Percentiles rank a stretch among this genome's conserved stretches.
Conservation (phyloP, 108 stramenopile species). For the Nitzschia sp. region DNA sequence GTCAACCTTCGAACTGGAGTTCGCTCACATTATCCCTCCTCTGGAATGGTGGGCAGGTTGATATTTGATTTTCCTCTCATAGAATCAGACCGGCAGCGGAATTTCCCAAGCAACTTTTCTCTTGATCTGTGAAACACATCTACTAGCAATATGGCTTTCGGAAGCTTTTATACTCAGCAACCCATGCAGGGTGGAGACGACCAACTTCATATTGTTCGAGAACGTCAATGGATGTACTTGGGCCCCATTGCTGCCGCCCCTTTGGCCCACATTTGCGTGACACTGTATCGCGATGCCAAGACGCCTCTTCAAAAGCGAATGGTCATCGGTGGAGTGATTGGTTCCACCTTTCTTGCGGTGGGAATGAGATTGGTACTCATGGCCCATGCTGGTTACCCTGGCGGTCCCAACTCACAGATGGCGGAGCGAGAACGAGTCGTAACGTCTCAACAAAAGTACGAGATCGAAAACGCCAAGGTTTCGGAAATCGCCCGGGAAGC, state of each 20-base stretch:
- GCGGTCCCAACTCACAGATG: conserved; percentile 17
- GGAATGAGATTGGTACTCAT: conserved; percentile 46
- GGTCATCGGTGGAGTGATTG: conserved; percentile 44
- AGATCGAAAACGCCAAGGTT: conserved; percentile 30
- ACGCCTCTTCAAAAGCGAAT: conserved; percentile 42
- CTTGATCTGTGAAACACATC: no score
- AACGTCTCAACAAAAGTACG: conserved; percentile 32
- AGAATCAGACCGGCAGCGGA: no score
- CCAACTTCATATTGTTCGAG: conserved; percentile 25
- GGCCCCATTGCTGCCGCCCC: conserved; percentile 52
- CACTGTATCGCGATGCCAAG: conserved; percentile 50
- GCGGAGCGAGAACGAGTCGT: conserved; percentile 32
- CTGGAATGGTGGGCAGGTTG: no score
- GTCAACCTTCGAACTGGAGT: no score
- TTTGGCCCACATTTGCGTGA: conserved; percentile 50
- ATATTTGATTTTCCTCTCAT: no score
- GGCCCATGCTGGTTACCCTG: conserved; percentile 54
- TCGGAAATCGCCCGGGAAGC: conserved; percentile 29
- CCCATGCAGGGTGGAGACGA: neutral
- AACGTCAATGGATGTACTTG: conserved; percentile 56
- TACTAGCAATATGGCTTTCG: no score
- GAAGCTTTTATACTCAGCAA: no score
- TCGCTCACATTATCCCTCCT: no score
- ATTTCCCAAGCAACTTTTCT: no score
- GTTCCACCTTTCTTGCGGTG: conserved; percentile 40